A percentile compares a stretch with the other conserved stretches of the same genome.
phyloP scores from a whole-genome alignment of 1,284 basidiomycete species.

The Heimioporus retisporus region DNA sequence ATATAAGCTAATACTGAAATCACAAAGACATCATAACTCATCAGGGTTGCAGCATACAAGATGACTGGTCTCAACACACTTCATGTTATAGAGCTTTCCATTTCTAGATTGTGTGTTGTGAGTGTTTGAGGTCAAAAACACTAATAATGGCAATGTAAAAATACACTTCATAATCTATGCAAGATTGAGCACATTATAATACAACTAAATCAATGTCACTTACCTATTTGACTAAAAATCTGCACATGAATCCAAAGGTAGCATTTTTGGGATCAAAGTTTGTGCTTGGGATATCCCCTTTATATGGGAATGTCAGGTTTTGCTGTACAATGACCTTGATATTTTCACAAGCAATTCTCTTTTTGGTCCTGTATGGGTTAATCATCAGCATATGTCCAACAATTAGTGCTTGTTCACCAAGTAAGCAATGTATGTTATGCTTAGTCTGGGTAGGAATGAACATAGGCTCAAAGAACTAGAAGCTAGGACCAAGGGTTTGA shows the following conservation, averaged over 20 bases:
- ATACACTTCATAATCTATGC: constrained; percentile 1
- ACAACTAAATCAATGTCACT: not conserved
- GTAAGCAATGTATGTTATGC: no score
- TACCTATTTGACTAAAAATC: constrained; percentile 1
- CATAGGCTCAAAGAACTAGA: no score
- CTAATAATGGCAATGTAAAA: not conserved
- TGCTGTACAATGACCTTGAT: no score
- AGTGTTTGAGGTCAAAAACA: not conserved
- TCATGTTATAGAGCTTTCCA: not conserved
- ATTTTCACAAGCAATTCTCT: no score
- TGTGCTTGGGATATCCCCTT: not conserved
- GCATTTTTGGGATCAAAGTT: not conserved
- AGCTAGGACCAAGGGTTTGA: no score
- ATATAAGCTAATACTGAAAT: not conserved
- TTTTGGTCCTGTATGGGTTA: no score
- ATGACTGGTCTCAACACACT: not conserved
- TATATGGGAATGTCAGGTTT: constrained; percentile 2
- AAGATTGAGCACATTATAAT: not conserved
- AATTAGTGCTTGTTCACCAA: no score
- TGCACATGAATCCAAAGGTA: not conserved
- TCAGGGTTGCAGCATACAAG: not conserved
- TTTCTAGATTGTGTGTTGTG: not conserved
- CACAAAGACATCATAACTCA: not conserved
- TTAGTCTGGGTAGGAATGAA: no score
- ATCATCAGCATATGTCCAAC: not conserved